Evolutionary conservation across 306 rosid species (phyloP).

Genomic region (Datisca glomerata): DNA sequence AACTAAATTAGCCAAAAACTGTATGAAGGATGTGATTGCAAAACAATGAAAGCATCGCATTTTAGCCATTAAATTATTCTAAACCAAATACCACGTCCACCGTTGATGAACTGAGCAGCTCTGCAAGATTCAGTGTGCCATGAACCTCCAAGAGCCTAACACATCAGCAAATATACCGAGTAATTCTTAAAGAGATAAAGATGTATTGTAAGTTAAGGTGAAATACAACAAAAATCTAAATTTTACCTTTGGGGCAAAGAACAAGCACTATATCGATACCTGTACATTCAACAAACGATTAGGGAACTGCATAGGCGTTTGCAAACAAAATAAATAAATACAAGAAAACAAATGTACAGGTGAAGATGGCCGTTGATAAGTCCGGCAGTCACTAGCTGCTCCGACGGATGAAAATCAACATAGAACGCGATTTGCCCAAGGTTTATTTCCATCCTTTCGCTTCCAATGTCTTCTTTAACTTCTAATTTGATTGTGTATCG

Average conservation of each 20-base stretch:
- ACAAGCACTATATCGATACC: constrained; percentile 47
- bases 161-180: not conserved
- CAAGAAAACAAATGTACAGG: constrained; percentile 23
- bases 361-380: constrained; percentile 59
- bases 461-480: no score
- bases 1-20: no score
- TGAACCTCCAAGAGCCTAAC: constrained; percentile 58
- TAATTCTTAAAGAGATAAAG: not conserved
- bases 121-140: constrained; percentile 73
- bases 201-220: not conserved
- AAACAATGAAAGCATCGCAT: no score
- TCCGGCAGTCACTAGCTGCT: constrained; percentile 43
- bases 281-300: constrained; percentile 7
- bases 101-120: constrained; percentile 61
- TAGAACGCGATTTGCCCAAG: constrained; percentile 61
- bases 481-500: no score
- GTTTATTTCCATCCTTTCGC: constrained; percentile 42
- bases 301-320: not conserved
- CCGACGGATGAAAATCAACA: constrained; percentile 71
- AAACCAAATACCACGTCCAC: constrained; percentile 46
- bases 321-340: not conserved
- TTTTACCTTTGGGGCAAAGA: constrained; percentile 41
- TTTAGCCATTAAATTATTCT: no score
- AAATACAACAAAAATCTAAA: not conserved
- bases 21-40: no score